Evolutionary conservation across 108 stramenopile species (phyloP), one percentile per base, ranked within the genome.

Genomic region (Skeletonema grethae): DNA sequence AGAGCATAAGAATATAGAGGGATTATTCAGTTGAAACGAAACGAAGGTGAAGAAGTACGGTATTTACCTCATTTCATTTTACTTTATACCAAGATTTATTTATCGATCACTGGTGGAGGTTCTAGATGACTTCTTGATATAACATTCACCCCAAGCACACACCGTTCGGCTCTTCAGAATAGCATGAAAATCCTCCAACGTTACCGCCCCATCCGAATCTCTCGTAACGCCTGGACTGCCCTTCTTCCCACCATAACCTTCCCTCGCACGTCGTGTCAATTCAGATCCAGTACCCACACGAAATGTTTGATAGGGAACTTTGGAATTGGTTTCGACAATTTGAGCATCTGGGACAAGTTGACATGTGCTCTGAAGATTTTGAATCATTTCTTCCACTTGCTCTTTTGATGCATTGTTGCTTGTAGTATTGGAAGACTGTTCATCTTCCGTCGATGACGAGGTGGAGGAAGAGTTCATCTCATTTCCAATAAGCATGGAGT

Each of bases 61-160:
- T 28, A 28, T n/a, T n/a, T n/a, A n/a, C 25, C 1, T 28, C 25
- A 28, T 28, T 28, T 28, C n/a, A 28, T 28, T 28, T 28, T 28
- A 28, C 25, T 28, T 28, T 28, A 28, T 38, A 38, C 36, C 36
- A 38, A 11, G 2, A 38, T 38, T 43, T 5, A n/a, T 43, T 3
- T 41, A 41, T 41, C 41, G 32, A 71, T 79, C 77, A 67, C 70
- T 72, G 7, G 77, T 79, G 9, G 65, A 22, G 62, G 63, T 72
- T 35, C 29, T 36, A 2, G 56, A 70, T 0, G 59, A 25, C 70
- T 75, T 87, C 65, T 88, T 88, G 28, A 77, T 67, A 73, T 92
- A 92, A 64, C 93, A 95, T 65, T 92, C 89, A 32, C 93, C 93
- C 93, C 93, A 95, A 0, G 89, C 93, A 70, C 93, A 92, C 2